These are phyloP conservation scores for Mollisiaceae sp. DNA, from an alignment of 2,329 filamentous ascomycete species.

Conservation along the genomic window DNA sequence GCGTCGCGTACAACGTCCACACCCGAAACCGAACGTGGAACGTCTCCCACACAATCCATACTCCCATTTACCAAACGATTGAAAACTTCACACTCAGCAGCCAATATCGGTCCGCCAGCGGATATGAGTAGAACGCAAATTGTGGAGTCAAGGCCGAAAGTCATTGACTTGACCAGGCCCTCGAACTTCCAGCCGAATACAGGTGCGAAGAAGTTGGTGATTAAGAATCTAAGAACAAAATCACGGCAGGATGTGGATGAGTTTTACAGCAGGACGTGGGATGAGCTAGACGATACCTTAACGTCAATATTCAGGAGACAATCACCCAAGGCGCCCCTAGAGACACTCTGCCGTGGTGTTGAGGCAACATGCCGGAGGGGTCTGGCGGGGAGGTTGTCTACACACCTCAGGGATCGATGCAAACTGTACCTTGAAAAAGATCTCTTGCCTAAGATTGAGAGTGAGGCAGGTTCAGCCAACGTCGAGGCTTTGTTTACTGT, in stretches of 20 bases:
- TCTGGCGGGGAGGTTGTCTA: constrained; percentile 70
- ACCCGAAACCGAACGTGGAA: constrained; percentile 13
- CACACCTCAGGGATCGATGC: constrained; percentile 68
- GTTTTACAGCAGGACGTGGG: constrained; percentile 80
- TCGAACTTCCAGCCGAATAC: constrained; percentile 70
- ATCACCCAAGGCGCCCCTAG: constrained; percentile 74
- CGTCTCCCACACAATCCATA: constrained; percentile 13
- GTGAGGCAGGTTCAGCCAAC: constrained; percentile 56
- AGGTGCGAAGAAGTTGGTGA: constrained; percentile 84
- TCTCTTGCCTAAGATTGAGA: constrained; percentile 61
- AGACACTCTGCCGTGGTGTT: constrained; percentile 86
- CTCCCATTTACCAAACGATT: constrained; percentile 61
- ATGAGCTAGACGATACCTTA: constrained; percentile 75
- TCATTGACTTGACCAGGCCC: constrained; percentile 36
- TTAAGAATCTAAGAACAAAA: constrained; percentile 83
- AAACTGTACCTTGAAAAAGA: constrained; percentile 68
- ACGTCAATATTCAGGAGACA: constrained; percentile 71
- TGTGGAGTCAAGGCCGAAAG: constrained; percentile 25
- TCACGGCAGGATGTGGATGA: constrained; percentile 66
- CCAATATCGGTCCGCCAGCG: constrained; percentile 23
- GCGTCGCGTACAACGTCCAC: constrained; percentile 10
- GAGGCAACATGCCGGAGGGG: constrained; percentile 89
- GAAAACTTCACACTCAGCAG: constrained; percentile 72
- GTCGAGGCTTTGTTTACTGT: constrained; percentile 66
- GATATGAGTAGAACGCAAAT: constrained; percentile 34